Conservation (phyloP, 306 rosid genomes). For the Delonix regia region DNA sequence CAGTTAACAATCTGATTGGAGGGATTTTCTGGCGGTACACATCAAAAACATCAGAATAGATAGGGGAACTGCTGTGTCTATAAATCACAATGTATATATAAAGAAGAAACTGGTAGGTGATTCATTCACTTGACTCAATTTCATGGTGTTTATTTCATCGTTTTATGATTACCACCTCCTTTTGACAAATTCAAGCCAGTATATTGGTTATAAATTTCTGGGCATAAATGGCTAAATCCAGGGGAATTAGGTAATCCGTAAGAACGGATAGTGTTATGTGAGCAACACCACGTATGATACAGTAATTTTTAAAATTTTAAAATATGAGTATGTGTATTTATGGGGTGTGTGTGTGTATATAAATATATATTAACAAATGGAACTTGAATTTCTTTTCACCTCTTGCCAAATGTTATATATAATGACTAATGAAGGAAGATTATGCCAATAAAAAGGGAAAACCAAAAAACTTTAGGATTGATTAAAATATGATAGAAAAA, state of each 20-base stretch:
- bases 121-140: neutral
- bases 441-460: too few species aligned
- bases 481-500: too few species aligned
- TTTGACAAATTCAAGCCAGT: conserved; percentile 2
- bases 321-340: too few species aligned
- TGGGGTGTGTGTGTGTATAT: too few species aligned
- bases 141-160: neutral
- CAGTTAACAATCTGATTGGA: conserved; percentile 79
- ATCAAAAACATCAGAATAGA: conserved; percentile 46
- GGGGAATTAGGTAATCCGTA: neutral
- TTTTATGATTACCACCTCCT: conserved; percentile 9
- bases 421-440: too few species aligned
- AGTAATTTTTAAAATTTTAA: too few species aligned
- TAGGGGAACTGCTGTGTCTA: conserved; percentile 21
- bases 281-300: too few species aligned
- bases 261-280: neutral
- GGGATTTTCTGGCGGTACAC: conserved; percentile 75
- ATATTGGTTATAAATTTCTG: conserved; percentile 15
- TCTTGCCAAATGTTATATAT: too few species aligned
- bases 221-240: conserved; percentile 30
- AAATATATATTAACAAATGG: too few species aligned
- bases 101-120: neutral
- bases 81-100: conserved; percentile 1
- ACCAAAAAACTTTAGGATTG: too few species aligned
- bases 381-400: too few species aligned